Conservation (phyloP, 129 eudicot species). For the Centaurea solstitialis region DNA sequence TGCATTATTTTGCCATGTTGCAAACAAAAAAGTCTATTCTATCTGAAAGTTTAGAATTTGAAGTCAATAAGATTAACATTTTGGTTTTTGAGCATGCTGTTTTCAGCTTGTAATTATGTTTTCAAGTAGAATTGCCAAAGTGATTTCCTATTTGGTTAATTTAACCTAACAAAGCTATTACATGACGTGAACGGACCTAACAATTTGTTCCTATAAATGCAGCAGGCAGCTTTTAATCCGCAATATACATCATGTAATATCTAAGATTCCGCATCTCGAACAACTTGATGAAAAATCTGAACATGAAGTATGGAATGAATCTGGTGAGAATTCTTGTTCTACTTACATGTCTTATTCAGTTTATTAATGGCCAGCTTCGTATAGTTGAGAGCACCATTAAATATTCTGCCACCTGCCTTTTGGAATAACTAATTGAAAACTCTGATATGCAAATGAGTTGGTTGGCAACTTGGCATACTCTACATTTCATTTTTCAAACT, state of each 20-base stretch:
- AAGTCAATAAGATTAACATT: not conserved
- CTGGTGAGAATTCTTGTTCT: slow-evolving; percentile 37
- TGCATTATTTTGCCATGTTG: no score
- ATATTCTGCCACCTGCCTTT: not conserved
- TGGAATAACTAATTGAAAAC: no score
- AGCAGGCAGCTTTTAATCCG: slow-evolving; percentile 63
- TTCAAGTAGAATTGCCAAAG: not conserved
- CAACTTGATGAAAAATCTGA: no score
- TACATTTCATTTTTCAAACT: not conserved
- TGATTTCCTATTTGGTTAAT: not conserved
- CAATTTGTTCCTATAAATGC: slow-evolving; percentile 15
- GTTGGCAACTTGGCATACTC: no score
- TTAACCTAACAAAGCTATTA: slow-evolving; percentile 14
- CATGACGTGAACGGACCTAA: no score
- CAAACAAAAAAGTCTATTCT: not conserved
- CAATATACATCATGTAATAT: slow-evolving; percentile 55
- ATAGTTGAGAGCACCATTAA: not conserved
- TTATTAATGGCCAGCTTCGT: not conserved
- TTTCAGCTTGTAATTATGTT: not conserved
- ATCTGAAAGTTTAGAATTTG: not conserved
- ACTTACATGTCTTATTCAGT: not conserved
- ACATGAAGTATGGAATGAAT: slow-evolving; percentile 69
- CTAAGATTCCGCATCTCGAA: slow-evolving; percentile 62
- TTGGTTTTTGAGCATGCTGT: not conserved
- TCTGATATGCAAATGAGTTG: no score